These are phyloP conservation scores for Solanum sejunctum DNA, from an alignment of 257 asterid genomes.

Conservation along the genomic window DNA sequence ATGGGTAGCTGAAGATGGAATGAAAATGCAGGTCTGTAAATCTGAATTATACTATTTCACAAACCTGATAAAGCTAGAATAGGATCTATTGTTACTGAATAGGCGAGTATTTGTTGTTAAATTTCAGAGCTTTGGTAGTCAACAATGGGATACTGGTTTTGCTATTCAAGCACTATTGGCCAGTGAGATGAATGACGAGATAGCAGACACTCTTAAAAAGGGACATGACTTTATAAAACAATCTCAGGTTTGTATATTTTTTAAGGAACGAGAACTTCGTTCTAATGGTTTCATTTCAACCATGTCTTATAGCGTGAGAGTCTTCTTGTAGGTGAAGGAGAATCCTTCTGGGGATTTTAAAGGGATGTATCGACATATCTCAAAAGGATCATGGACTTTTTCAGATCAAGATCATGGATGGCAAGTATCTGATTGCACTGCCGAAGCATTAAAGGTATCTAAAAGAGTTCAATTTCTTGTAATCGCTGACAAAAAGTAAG, in stretches of 20 bases:
- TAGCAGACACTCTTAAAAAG: conserved; percentile 47
- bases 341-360: conserved; percentile 75
- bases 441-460: conserved; percentile 81
- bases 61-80: background rate
- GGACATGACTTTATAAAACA: conserved; percentile 67
- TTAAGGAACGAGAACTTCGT: background rate
- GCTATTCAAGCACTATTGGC: conserved; percentile 73
- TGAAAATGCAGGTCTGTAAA: conserved; percentile 66
- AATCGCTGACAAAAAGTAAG: background rate
- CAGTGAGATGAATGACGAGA: conserved; percentile 44
- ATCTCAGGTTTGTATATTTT: conserved; percentile 47
- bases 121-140: conserved; percentile 81
- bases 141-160: conserved; percentile 80
- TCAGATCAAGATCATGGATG: conserved; percentile 97
- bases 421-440: conserved; percentile 97
- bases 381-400: conserved; percentile 93
- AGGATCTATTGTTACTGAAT: background rate
- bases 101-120: background rate
- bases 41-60: background rate
- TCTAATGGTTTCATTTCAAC: background rate
- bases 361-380: conserved; percentile 70
- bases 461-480: background rate
- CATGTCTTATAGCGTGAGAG: background rate
- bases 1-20: conserved; percentile 80
- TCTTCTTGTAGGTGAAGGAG: conserved; percentile 42